These are phyloP conservation scores for Myrica gale DNA, from an alignment of 306 rosid species.

Conservation along the genomic window DNA sequence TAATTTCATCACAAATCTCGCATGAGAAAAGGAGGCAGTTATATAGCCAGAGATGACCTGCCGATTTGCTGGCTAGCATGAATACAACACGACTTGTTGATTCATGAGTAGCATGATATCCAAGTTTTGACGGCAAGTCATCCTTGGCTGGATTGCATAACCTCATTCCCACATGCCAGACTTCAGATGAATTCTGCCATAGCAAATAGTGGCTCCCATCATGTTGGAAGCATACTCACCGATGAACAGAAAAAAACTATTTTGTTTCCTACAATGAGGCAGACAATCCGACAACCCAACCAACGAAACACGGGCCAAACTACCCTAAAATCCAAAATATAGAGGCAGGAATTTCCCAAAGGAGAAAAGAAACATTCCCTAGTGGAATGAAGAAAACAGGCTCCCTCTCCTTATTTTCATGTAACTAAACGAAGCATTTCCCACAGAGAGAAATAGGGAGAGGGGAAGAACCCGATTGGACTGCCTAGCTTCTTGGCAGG, in stretches of 20 bases:
- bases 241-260: slow-evolving; percentile 5
- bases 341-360: slow-evolving; percentile 39
- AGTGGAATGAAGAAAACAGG: slow-evolving; percentile 30
- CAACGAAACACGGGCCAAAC: slow-evolving; percentile 38
- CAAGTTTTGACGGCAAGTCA: slow-evolving; percentile 80
- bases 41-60: slow-evolving; percentile 85
- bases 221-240: not conserved
- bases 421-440: slow-evolving; percentile 24
- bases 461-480: slow-evolving; percentile 60
- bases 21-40: slow-evolving; percentile 69
- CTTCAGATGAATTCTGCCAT: slow-evolving; percentile 41
- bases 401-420: slow-evolving; percentile 8
- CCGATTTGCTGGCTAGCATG: slow-evolving; percentile 33
- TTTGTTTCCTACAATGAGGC: slow-evolving; percentile 24
- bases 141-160: slow-evolving; percentile 90
- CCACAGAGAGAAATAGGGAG: slow-evolving; percentile 31
- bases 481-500: slow-evolving; percentile 43
- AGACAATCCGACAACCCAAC: slow-evolving; percentile 27
- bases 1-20: slow-evolving; percentile 50
- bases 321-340: slow-evolving; percentile 15
- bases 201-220: not conserved
- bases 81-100: not conserved
- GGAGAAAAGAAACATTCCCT: slow-evolving; percentile 43
- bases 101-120: not conserved
- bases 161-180: slow-evolving; percentile 95